Evolutionary conservation across 2,329 filamentous ascomycete species (phyloP).

Genomic region (Sclerotinia subarctica): DNA sequence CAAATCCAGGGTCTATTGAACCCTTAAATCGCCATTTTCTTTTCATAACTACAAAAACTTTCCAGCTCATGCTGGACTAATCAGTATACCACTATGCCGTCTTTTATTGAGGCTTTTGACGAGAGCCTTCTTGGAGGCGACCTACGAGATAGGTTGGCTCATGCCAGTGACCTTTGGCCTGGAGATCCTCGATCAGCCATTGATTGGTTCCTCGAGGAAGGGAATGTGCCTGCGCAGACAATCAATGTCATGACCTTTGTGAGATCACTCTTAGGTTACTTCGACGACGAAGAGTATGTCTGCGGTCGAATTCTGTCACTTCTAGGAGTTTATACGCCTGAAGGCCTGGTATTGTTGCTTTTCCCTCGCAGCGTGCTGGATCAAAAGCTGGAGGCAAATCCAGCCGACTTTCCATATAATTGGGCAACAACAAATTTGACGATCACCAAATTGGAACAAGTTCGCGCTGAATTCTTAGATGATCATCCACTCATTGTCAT

Average conservation of each 20-base stretch:
- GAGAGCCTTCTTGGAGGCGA: not conserved
- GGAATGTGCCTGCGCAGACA: not conserved
- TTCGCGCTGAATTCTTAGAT: not conserved
- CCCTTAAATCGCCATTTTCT: too few relatives aligned
- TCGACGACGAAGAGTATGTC: not conserved
- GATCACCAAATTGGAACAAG: not conserved
- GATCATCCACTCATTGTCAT: not conserved
- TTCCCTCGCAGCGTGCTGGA: not conserved
- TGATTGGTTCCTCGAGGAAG: not conserved
- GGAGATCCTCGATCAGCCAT: not conserved
- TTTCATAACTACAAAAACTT: too few relatives aligned
- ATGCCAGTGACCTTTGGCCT: not conserved
- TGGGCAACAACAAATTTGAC: not conserved
- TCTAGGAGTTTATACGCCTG: not conserved
- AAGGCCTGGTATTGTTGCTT: not conserved
- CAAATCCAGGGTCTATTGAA: too few relatives aligned
- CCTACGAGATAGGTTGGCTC: not conserved
- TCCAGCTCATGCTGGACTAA: too few relatives aligned
- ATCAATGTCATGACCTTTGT: not conserved
- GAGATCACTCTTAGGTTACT: not conserved
- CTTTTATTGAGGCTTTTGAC: not conserved
- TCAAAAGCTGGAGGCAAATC: not conserved
- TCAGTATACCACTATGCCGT: not conserved
- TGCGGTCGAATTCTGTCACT: not conserved
- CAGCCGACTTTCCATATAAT: not conserved